Conservation (phyloP, 164 flowering plant species). For the Warburgia ugandensis region DNA sequence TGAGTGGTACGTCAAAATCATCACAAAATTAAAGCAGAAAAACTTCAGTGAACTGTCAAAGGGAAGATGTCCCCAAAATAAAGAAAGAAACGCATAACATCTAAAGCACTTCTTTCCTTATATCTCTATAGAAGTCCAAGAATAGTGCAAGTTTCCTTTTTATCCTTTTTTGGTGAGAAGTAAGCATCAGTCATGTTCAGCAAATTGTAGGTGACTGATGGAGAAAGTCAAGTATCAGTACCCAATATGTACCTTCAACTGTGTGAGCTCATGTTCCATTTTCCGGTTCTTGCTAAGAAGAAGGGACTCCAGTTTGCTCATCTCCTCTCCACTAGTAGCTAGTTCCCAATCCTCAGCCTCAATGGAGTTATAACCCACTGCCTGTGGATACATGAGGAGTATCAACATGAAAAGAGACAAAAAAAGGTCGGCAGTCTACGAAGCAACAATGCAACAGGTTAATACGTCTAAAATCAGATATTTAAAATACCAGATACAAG, state of each 20-base stretch:
- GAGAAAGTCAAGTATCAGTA: background rate
- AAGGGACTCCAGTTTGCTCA: conserved; percentile 94
- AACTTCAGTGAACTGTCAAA: background rate
- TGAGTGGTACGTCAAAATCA: background rate
- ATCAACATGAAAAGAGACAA: background rate
- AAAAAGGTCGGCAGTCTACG: background rate
- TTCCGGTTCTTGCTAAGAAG: conserved; percentile 96
- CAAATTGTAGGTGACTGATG: too few species aligned
- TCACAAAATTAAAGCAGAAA: background rate
- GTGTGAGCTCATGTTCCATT: conserved; percentile 96
- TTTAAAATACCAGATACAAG: too few species aligned
- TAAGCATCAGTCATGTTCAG: too few species aligned
- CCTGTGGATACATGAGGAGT: conserved; percentile 33
- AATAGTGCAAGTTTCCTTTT: too few species aligned
- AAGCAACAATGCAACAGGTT: background rate
- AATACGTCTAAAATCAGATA: background rate
- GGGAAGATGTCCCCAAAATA: conserved; percentile 1
- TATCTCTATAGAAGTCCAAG: background rate
- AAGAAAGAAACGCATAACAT: background rate
- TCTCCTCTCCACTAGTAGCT: conserved; percentile 93
- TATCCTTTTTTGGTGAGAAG: too few species aligned
- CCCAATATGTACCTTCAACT: conserved; percentile 58
- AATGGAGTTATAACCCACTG: conserved; percentile 97
- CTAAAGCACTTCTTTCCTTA: background rate
- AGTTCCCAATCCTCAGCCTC: conserved; percentile 99